Evolutionary conservation across 768 basidiomycete genomes (phyloP).

Genomic region (Rubroboletus pulcherrimus): DNA sequence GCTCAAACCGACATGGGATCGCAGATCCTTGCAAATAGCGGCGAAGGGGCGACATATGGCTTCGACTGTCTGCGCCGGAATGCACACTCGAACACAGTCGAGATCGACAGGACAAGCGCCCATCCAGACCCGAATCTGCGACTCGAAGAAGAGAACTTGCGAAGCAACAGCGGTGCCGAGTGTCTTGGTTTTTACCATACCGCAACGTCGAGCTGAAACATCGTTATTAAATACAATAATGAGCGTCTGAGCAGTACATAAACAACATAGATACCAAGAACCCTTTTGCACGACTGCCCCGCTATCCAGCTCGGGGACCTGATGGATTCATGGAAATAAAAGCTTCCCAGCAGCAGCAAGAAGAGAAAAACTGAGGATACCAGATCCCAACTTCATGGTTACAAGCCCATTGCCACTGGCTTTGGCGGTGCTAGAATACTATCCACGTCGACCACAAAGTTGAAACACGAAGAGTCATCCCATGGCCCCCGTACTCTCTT

Average conservation of each 20-base stretch:
- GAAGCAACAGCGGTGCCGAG: slow-evolving; percentile 5
- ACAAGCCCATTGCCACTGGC: slow-evolving; percentile 37
- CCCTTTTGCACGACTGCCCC: not conserved
- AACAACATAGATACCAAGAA: not conserved
- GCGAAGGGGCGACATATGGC: not conserved
- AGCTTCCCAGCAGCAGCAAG: slow-evolving; percentile 3
- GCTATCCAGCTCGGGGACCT: not conserved
- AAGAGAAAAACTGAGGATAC: not conserved
- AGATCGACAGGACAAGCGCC: not conserved
- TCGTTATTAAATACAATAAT: slow-evolving; percentile 1
- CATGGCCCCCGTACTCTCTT: slow-evolving; percentile 48
- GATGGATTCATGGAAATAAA: not conserved
- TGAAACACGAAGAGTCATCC: slow-evolving; percentile 51
- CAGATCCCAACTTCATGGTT: not conserved
- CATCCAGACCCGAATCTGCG: not conserved
- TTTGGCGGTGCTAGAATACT: slow-evolving; percentile 43
- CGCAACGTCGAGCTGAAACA: not conserved
- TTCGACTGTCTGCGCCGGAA: too few species aligned
- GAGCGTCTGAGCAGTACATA: slow-evolving; percentile 2
- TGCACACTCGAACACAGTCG: not conserved
- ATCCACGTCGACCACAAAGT: slow-evolving; percentile 43
- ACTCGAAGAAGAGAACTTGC: not conserved
- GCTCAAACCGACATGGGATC: not conserved
- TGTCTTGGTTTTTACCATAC: not conserved
- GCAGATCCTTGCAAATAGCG: slow-evolving; percentile 10